Evolutionary conservation across 1,139 yeast genomes (phyloP), one percentile per base, ranked within the genome.

Genomic region (Taphrina flavorubra): DNA sequence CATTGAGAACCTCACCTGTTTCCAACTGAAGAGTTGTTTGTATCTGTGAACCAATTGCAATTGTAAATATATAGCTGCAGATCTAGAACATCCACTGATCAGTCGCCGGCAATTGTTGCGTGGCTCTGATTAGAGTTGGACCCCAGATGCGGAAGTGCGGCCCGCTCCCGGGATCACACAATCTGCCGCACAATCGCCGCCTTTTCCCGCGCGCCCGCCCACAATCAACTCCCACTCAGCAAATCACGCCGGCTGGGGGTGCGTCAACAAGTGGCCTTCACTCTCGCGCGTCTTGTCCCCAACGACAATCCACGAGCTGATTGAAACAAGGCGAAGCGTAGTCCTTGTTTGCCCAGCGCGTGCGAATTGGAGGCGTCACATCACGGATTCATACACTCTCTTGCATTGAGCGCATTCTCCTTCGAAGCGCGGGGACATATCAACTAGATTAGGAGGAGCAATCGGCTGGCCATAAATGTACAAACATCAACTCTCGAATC

Each of bases 401-500:
- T 25, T 25, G 42, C 14, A 10, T 14, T 39, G 14, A 14, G 11
- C 6, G 11, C 42, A 11, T 14, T 6, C 6, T 11, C 42, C 14
- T 2, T 39, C 42, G 11, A 14, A 39, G 42, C 42, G 6, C 42
- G 6, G 14, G 42, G 11, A n/a, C 42, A 3, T 10, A 39, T 14
- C 42, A 39, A 14, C 11, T 11, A 39, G 14, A 11, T 10, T 39
- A 10, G 11, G 14, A 10, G 42, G 42, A 39, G 42, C 14, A 7
- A 11, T 10, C 47, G 8, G 18, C n/a, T 18, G 47, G 18, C 18
- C 55, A 20, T 34, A 55, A 55, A 62, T 62, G 66, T 62, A 62
- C 36, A 51, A 44, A 53, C 66, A 62, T 6, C 66, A 62, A 16
- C 39, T 42, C 8, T 25, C 53, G 11, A 55, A 46, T 16, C 59